These are phyloP conservation scores for Zymoseptoria pseudotritici DNA, from an alignment of 2,329 filamentous ascomycete species.

Conservation along the genomic window DNA sequence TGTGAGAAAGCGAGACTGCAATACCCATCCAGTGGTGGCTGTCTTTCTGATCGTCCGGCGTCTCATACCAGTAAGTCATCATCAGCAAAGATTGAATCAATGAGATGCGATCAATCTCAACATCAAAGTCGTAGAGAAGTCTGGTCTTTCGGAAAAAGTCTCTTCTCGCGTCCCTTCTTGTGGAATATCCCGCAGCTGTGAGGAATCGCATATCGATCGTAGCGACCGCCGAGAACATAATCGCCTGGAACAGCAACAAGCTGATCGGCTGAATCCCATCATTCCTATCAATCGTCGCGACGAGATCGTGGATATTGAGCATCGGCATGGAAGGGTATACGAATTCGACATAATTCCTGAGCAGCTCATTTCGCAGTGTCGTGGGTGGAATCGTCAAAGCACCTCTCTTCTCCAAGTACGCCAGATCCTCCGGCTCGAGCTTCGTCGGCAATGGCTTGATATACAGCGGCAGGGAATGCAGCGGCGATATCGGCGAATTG, in stretches of 20 bases:
- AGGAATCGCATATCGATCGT: constrained; percentile 78
- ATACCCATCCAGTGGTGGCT: constrained; percentile 99
- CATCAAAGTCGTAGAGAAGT: constrained; percentile 90
- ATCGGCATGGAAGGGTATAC: constrained; percentile 93
- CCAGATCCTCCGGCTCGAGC: constrained; percentile 72
- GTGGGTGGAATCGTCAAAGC: constrained; percentile 68
- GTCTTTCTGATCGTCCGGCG: constrained; percentile 92
- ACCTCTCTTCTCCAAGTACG: constrained; percentile 76
- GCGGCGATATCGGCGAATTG: constrained; percentile 21
- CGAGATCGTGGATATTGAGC: constrained; percentile 58
- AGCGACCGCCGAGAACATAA: constrained; percentile 88
- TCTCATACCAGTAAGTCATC: constrained; percentile 98
- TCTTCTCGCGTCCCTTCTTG: constrained; percentile 74
- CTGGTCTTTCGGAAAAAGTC: constrained; percentile 83
- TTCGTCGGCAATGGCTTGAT: constrained; percentile 71
- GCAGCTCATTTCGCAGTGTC: constrained; percentile 67
- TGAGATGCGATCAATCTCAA: constrained; percentile 80
- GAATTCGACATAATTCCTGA: constrained; percentile 78
- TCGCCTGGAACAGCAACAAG: constrained; percentile 81
- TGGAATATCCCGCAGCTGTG: constrained; percentile 66
- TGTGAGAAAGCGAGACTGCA: constrained; percentile 84
- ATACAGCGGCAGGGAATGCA: constrained; percentile 53
- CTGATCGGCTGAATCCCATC: constrained; percentile 69
- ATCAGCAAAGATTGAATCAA: constrained; percentile 82
- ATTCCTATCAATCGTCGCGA: constrained; percentile 53